These are phyloP conservation scores for Liquidambar formosana DNA, from an alignment of 164 flowering plant genomes.

Conservation along the genomic window DNA sequence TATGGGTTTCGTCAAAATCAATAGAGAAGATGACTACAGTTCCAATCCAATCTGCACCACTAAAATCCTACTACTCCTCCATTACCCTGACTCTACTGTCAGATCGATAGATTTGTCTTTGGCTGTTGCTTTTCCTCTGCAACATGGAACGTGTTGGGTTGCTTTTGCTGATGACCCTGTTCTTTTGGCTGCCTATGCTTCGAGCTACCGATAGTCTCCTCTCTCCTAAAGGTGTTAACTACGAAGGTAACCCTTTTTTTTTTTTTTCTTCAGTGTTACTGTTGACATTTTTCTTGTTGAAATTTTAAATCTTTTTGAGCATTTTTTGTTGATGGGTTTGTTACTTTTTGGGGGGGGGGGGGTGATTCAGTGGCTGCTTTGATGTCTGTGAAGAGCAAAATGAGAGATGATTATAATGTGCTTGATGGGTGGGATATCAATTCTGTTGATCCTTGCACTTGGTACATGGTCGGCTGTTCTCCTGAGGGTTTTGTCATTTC, in stretches of 20 bases:
- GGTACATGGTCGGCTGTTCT: slow-evolving; percentile 93
- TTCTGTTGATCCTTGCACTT: slow-evolving; percentile 97
- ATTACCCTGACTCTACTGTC: no score
- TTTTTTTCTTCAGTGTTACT: not conserved
- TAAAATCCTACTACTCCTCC: no score
- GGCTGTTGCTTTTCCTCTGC: slow-evolving; percentile 4
- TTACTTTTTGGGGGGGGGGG: not conserved
- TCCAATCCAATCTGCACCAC: no score
- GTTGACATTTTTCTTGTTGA: slow-evolving; percentile 2
- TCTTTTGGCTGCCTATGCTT: slow-evolving; percentile 22
- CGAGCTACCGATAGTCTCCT: slow-evolving; percentile 57
- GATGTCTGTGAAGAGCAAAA: slow-evolving; percentile 82
- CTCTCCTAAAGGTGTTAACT: slow-evolving; percentile 96
- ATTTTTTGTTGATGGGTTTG: not conserved
- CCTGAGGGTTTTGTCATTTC: slow-evolving; percentile 79
- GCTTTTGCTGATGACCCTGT: slow-evolving; percentile 21
- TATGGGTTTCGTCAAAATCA: no score
- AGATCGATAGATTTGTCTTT: not conserved
- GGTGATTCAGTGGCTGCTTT: slow-evolving; percentile 72
- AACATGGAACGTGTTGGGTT: slow-evolving; percentile 26
- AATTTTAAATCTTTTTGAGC: not conserved
- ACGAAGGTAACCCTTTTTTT: slow-evolving; percentile 61
- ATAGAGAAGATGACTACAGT: no score
- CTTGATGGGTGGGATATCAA: slow-evolving; percentile 96
- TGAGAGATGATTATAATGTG: slow-evolving; percentile 54